Percentiles rank a stretch among this genome's conserved stretches.
phyloP scores from a whole-genome alignment of 2,329 filamentous ascomycete species.

The Aspergillus novofumigatus region DNA sequence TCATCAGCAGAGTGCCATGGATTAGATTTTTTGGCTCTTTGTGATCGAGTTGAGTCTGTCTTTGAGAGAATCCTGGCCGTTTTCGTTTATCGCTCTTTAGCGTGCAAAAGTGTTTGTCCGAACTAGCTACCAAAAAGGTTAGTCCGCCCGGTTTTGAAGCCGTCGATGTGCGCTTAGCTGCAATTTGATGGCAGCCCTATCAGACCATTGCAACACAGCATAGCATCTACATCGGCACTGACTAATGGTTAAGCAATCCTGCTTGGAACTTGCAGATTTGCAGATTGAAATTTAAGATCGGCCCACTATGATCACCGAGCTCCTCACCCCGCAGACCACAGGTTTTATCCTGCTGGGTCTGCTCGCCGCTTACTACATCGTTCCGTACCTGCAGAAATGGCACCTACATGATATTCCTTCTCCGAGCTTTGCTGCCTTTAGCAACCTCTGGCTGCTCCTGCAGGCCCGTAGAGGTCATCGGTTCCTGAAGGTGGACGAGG shows the following conservation, averaged over 20 bases:
- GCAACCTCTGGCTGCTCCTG: constrained; percentile 74
- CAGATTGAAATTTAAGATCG: not conserved
- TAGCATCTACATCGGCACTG: not conserved
- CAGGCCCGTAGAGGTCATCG: constrained; percentile 62
- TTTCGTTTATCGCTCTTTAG: not conserved
- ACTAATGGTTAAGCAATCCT: not conserved
- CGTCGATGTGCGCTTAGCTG: not conserved
- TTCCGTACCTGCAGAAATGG: constrained; percentile 56
- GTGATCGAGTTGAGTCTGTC: not conserved
- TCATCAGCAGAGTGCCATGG: not conserved
- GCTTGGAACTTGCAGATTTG: not conserved
- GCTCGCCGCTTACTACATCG: constrained; percentile 51
- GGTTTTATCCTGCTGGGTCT: constrained; percentile 46
- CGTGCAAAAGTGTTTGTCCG: not conserved
- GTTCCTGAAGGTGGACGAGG: constrained; percentile 62
- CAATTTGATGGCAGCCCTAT: not conserved
- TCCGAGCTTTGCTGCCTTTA: constrained; percentile 58
- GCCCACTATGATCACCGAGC: constrained; percentile 22
- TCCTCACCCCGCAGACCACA: constrained; percentile 25
- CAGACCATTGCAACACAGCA: not conserved
- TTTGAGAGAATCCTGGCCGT: too few species aligned
- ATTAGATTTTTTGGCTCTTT: not conserved
- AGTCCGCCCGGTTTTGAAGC: not conserved
- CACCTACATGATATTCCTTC: constrained; percentile 50
- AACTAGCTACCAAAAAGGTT: not conserved